A percentile compares a stretch with the other conserved stretches of the same genome.
phyloP scores from a whole-genome alignment of 2,329 filamentous ascomycete genomes.

The Paecilomyces niveus region DNA sequence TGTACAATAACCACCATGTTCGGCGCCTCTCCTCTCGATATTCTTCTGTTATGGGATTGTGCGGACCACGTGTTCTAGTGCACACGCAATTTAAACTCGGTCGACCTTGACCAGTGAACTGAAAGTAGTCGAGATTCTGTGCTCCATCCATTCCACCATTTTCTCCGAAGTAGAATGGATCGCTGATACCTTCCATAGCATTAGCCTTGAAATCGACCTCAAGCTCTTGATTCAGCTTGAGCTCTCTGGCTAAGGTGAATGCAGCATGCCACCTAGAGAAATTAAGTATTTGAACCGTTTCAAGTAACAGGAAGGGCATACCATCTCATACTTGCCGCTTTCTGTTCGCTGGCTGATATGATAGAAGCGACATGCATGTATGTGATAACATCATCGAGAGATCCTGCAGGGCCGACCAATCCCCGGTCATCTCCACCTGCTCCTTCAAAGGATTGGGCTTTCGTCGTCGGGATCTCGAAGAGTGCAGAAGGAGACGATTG shows the following conservation, averaged over 20 bases:
- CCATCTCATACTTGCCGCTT: constrained; percentile 84
- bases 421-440: constrained; percentile 31
- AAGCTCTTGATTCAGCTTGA: constrained; percentile 79
- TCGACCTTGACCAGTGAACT: not conserved
- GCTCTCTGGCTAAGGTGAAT: constrained; percentile 80
- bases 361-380: constrained; percentile 90
- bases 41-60: constrained; percentile 58
- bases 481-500: constrained; percentile 64
- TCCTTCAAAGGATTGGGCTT: constrained; percentile 54
- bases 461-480: constrained; percentile 59
- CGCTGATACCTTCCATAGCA: constrained; percentile 26
- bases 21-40: constrained; percentile 81
- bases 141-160: constrained; percentile 4
- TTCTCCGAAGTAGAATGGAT: constrained; percentile 24
- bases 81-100: constrained; percentile 7
- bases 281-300: no score
- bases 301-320: no score
- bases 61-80: constrained; percentile 19
- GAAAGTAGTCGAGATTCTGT: not conserved
- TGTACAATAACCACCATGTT: constrained; percentile 92
- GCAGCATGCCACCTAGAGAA: constrained; percentile 68
- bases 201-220: constrained; percentile 43
- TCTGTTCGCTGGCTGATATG: constrained; percentile 88
- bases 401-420: constrained; percentile 64
- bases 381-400: constrained; percentile 79